A percentile compares a stretch with the other conserved stretches of the same genome.
phyloP scores from a whole-genome alignment of 2,329 filamentous ascomycete species.

The Fusarium papillatum region DNA sequence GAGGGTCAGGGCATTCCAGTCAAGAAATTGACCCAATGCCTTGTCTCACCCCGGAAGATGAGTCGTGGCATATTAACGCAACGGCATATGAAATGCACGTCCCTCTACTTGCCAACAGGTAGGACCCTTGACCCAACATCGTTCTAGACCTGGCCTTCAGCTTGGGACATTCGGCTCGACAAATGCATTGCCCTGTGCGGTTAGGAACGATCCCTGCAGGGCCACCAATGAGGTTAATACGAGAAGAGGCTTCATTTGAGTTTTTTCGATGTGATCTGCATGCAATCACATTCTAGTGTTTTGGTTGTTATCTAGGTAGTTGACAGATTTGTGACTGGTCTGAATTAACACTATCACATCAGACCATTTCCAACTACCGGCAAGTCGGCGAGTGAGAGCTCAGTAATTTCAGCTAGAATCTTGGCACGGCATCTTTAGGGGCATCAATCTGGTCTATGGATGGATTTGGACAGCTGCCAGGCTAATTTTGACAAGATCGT shows the following conservation, averaged over 20 bases:
- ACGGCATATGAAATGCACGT: background rate
- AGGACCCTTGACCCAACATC: background rate
- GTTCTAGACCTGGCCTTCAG: conserved; percentile 1
- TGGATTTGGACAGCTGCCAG: background rate
- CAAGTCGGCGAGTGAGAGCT: background rate
- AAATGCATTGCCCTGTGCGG: background rate
- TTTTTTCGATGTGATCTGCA: background rate
- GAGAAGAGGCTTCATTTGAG: background rate
- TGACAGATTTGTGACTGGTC: background rate
- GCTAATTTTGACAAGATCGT: background rate
- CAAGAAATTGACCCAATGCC: background rate
- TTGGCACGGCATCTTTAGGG: background rate
- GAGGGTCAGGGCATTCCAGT: background rate
- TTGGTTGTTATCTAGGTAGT: background rate
- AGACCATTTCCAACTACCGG: background rate
- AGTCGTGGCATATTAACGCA: background rate
- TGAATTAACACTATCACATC: background rate
- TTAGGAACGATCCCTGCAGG: background rate
- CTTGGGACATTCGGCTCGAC: conserved; percentile 4
- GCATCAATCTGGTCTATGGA: background rate
- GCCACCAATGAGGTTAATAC: background rate
- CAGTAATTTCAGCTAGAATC: background rate
- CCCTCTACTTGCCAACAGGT: background rate
- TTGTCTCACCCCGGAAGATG: background rate
- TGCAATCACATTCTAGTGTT: background rate